Conservation (phyloP, 2,329 filamentous ascomycete genomes). For the Anthostomella pinea region DNA sequence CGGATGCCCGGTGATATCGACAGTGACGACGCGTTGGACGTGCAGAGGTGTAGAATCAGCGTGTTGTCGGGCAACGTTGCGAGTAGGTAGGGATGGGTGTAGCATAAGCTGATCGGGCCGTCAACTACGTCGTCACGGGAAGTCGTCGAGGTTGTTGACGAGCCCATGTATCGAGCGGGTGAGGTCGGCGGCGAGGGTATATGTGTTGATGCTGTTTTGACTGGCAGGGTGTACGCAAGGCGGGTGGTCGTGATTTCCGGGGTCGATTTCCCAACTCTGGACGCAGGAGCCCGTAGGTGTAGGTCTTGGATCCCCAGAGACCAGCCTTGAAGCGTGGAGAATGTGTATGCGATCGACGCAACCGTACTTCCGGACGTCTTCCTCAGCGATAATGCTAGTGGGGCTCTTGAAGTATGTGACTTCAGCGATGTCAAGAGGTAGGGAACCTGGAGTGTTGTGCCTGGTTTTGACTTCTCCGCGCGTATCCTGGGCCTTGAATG, state of each 20-base stretch:
- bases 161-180: constrained; percentile 20
- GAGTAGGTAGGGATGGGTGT: constrained; percentile 80
- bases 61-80: constrained; percentile 86
- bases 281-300: constrained; percentile 48
- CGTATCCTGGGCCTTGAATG: no score
- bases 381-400: constrained; percentile 81
- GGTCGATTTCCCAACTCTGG: constrained; percentile 17
- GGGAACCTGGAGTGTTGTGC: constrained; percentile 36
- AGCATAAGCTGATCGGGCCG: constrained; percentile 63
- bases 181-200: constrained; percentile 24
- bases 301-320: constrained; percentile 90
- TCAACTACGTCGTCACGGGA: constrained; percentile 14
- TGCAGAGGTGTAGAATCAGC: constrained; percentile 76
- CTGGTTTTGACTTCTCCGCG: constrained; percentile 1
- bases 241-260: constrained; percentile 38
- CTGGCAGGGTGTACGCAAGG: constrained; percentile 39
- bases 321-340: constrained; percentile 78
- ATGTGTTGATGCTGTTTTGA: constrained; percentile 20
- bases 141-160: neutral
- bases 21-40: constrained; percentile 63
- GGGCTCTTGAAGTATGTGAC: constrained; percentile 75
- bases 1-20: constrained; percentile 70
- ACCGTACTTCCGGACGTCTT: constrained; percentile 60
- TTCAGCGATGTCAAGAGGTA: constrained; percentile 72
- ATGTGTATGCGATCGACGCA: constrained; percentile 84